Base-by-base conservation (phyloP, 495 filamentous ascomycete species). In the Xylaria nigripes region DNA sequence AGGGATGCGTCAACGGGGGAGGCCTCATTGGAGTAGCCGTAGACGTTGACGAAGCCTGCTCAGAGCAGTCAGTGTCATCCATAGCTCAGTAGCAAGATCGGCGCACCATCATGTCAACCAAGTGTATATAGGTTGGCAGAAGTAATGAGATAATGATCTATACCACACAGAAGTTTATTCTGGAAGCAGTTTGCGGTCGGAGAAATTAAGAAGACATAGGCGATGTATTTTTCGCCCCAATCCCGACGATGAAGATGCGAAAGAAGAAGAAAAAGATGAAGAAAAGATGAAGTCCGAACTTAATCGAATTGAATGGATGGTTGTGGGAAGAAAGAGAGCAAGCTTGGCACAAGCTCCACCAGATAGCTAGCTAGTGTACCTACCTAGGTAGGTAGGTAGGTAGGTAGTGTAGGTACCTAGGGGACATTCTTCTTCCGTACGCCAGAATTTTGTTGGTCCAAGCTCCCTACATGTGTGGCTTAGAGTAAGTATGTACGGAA, bases 11-110 rank as follows among this genome's bases (percentile, higher is more conserved):
- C 66, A 76, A 12, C 16, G 36, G 36, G 45, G 63, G 68, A 68
- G 84, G 82, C 72, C 79, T 81, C 65, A 76, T 72, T 47, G 86
- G 83, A 67, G 79, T 86, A 29, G 85, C 73, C 16, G 82, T 83
- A 49, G 85, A 85, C 48, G 81, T 68, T 56, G 82, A 80, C 60
- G 83, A 84, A 70, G 79, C 79, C 83, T 86, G 70, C 51, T 43
- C 22, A 4, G 36, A 40, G 36, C 36, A 40, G 36, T 40, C 36
- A 40, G 36, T 40, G n/a, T 40, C 36, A 40, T 40, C 36, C 36
- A 18, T 18, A 18, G 36, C 36, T 2, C 36, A 40, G 36, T 5
- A 40, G n/a, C 18, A 42, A 15, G 44, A 21, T 40, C 29, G 25
- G 40, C 51, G 44, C 53, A 69, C 65, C 67, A 70, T 68, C 54